A percentile compares a stretch with the other conserved stretches of the same genome.
These are phyloP conservation scores for Kazachstania psychrophila DNA, from an alignment of 805 yeast species.

Conservation along the genomic window DNA sequence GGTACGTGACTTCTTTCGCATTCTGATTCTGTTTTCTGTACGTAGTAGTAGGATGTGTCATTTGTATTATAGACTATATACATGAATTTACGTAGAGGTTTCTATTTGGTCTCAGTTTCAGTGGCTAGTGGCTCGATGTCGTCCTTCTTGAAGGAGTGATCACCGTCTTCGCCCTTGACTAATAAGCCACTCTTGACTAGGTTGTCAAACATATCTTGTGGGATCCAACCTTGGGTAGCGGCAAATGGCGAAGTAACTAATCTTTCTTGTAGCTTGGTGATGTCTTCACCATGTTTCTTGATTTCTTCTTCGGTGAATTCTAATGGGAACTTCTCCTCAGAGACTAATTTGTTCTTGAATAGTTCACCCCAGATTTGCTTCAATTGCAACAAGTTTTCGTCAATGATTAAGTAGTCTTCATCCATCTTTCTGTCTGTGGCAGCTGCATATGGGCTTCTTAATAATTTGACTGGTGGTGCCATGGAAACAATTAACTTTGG, in stretches of 20 bases:
- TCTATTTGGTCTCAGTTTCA: neutral
- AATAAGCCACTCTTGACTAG: constrained; percentile 61
- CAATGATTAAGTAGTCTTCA: constrained; percentile 52
- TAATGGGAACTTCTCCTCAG: constrained; percentile 48
- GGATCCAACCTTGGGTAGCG: constrained; percentile 91
- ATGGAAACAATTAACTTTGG: constrained; percentile 70
- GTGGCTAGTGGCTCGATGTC: neutral
- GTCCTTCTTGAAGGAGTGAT: constrained; percentile 29
- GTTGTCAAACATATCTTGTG: constrained; percentile 81
- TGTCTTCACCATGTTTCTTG: constrained; percentile 45
- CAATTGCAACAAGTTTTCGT: constrained; percentile 57
- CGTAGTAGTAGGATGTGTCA: too few species aligned
- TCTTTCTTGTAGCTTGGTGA: constrained; percentile 60
- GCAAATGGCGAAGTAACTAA: constrained; percentile 70
- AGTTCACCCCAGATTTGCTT: constrained; percentile 62
- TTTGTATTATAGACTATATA: too few species aligned
- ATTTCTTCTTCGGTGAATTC: constrained; percentile 49
- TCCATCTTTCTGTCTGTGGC: constrained; percentile 50
- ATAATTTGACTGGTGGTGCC: constrained; percentile 69
- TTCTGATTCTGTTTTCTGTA: too few species aligned
- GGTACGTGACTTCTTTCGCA: too few species aligned
- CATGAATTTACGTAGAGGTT: too few species aligned
- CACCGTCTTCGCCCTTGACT: constrained; percentile 50
- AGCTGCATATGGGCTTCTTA: constrained; percentile 55
- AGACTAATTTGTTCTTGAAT: constrained; percentile 47